phyloP scores from a whole-genome alignment of 139 green algal genomes.

The Nannochloris sp. region DNA sequence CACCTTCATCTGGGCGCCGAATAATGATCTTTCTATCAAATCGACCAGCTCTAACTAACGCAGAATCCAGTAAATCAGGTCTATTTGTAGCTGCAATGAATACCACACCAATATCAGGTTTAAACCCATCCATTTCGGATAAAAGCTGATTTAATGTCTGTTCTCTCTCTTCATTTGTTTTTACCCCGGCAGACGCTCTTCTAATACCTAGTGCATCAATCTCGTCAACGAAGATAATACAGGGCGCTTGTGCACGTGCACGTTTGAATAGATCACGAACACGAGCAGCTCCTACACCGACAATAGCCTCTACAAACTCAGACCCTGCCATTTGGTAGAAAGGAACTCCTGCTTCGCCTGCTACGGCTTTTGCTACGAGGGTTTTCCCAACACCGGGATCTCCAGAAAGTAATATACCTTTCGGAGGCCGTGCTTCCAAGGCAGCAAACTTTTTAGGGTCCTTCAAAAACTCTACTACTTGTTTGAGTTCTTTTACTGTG shows the following conservation, averaged over 20 bases:
- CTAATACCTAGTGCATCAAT: slow-evolving; percentile 90
- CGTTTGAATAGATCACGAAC: slow-evolving; percentile 95
- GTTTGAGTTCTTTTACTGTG: slow-evolving; percentile 68
- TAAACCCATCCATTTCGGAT: slow-evolving; percentile 98
- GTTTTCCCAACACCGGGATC: slow-evolving; percentile 86
- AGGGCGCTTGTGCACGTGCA: slow-evolving; percentile 74
- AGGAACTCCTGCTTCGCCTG: slow-evolving; percentile 77
- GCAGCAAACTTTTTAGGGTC: slow-evolving; percentile 69
- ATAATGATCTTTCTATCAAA: slow-evolving; percentile 92
- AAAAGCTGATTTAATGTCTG: slow-evolving; percentile 98
- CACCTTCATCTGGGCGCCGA: slow-evolving; percentile 60
- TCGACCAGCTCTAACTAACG: slow-evolving; percentile 78
- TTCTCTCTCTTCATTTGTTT: slow-evolving; percentile 63
- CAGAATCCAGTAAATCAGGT: slow-evolving; percentile 64
- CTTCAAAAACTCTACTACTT: slow-evolving; percentile 86
- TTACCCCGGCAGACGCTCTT: slow-evolving; percentile 55
- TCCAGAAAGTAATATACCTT: slow-evolving; percentile 94
- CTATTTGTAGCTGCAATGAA: slow-evolving; percentile 95
- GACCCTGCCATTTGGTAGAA: slow-evolving; percentile 91
- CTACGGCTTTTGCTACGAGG: slow-evolving; percentile 89
- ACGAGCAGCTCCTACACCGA: slow-evolving; percentile 91
- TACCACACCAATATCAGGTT: slow-evolving; percentile 83
- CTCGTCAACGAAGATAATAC: slow-evolving; percentile 98
- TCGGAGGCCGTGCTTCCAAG: slow-evolving; percentile 81
- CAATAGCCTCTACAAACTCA: slow-evolving; percentile 97